Evolutionary conservation across 2,329 filamentous ascomycete genomes (phyloP), one percentile per base, ranked within the genome.

Genomic region (Alternaria arbusti): DNA sequence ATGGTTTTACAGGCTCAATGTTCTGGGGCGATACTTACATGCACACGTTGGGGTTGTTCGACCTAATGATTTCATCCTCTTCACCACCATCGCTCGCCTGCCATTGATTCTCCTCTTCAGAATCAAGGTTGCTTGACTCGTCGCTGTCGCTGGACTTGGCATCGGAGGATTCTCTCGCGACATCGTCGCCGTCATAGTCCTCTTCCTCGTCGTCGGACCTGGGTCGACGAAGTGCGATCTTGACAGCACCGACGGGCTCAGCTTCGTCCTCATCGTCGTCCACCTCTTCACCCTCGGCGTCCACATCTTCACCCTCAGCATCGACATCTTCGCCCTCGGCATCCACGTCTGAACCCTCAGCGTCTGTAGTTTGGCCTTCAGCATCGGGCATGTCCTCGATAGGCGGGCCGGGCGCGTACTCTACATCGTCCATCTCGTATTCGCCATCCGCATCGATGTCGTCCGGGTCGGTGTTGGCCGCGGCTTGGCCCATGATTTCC

Each of bases 31-130:
- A 59, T 44, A 84, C 87, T 84, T 82, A 91, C 89, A 90, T 85
- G 88, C 89, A 91, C 63, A 86, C 85, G 71, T 87, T 88, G 17
- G 85, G 84, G 71, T 84, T 85, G 59, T 47, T 47, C 28, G 80
- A 78, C 63, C 80, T 79, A 62, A 82, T 84, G 11, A 85, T 84
- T 36, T 90, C 89, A 11, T 85, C 86, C 4, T 88, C 88, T 61
- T 86, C 85, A 51, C 80, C 84, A 61, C 85, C 86, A 17, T 85
- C 84, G 64, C 83, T 85, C 52, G 80, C 84, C 59, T 85, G 84
- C 77, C 84, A 86, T 43, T 86, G 85, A 30, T 84, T 83, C 46
- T 85, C 87, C 26, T 86, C 86, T 59, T 90, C 87, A 78, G 86
- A 88, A 57, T 87, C 79, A 17, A 75, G 76, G 62, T 70, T 75